These are phyloP conservation scores for Eryngium alpinum DNA, from an alignment of 140 eudicot genomes.

Conservation along the genomic window DNA sequence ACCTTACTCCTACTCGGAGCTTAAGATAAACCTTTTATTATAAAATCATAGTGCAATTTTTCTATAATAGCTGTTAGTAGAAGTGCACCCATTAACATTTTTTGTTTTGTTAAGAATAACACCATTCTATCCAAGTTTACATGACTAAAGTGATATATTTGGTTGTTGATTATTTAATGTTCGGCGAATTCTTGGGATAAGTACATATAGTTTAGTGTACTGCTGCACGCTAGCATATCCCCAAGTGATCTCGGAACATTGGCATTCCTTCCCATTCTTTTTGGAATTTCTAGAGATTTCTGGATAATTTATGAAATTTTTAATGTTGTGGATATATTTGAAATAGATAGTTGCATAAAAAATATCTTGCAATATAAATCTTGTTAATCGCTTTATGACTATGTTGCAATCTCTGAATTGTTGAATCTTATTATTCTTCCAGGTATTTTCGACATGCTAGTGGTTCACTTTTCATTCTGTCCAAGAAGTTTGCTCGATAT, in stretches of 20 bases:
- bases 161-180: neutral
- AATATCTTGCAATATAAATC: neutral
- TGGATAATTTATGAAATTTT: neutral
- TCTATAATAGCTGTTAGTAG: neutral
- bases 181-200: neutral
- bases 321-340: neutral
- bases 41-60: neutral
- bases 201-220: neutral
- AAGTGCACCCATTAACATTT: neutral
- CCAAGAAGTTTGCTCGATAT: constrained; percentile 71
- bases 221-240: neutral
- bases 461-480: constrained; percentile 57
- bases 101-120: neutral
- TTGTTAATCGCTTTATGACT: too few relatives aligned
- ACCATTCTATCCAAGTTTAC: neutral
- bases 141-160: neutral
- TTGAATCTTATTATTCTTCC: constrained; percentile 14
- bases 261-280: neutral
- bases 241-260: neutral
- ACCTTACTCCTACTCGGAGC: too few relatives aligned
- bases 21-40: neutral
- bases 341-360: neutral
- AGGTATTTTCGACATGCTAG: constrained; percentile 93
- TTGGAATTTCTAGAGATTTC: neutral
- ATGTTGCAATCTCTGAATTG: neutral